Conservation (phyloP, 2,329 filamentous ascomycete species). For the Juglanconis sp. region DNA sequence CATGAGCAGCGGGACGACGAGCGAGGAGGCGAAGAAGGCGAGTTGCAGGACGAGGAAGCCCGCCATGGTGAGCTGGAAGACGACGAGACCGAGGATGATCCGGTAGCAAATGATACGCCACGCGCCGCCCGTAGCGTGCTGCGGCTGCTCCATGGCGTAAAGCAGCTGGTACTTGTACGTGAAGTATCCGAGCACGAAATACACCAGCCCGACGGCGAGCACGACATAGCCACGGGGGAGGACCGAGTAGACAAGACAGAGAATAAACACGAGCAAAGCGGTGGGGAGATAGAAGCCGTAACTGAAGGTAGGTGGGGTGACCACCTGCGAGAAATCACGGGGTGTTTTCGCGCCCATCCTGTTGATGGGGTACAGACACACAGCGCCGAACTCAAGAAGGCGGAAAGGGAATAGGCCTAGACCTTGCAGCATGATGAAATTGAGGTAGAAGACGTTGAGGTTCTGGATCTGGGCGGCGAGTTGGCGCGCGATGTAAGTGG, state of each 20-base stretch:
- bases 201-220: slow-evolving; percentile 76
- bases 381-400: slow-evolving; percentile 82
- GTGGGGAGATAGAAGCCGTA: slow-evolving; percentile 96
- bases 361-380: slow-evolving; percentile 78
- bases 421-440: slow-evolving; percentile 89
- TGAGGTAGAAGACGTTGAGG: slow-evolving; percentile 82
- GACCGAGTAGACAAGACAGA: slow-evolving; percentile 92
- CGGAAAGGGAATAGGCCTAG: slow-evolving; percentile 92
- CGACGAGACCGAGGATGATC: slow-evolving; percentile 76
- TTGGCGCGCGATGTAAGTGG: slow-evolving; percentile 70
- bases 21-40: slow-evolving; percentile 68
- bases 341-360: slow-evolving; percentile 80
- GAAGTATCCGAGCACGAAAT: slow-evolving; percentile 80
- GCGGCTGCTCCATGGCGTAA: slow-evolving; percentile 97
- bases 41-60: slow-evolving; percentile 75
- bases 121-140: slow-evolving; percentile 86
- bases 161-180: slow-evolving; percentile 96
- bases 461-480: slow-evolving; percentile 73
- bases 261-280: slow-evolving; percentile 87
- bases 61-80: slow-evolving; percentile 89
- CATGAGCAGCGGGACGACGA: slow-evolving; percentile 73
- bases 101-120: slow-evolving; percentile 98
- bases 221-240: slow-evolving; percentile 77
- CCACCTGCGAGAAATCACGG: slow-evolving; percentile 79
- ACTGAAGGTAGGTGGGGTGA: slow-evolving; percentile 81